These are phyloP conservation scores for Fusarium acutatum DNA, from an alignment of 2,329 filamentous ascomycete species.

Conservation along the genomic window DNA sequence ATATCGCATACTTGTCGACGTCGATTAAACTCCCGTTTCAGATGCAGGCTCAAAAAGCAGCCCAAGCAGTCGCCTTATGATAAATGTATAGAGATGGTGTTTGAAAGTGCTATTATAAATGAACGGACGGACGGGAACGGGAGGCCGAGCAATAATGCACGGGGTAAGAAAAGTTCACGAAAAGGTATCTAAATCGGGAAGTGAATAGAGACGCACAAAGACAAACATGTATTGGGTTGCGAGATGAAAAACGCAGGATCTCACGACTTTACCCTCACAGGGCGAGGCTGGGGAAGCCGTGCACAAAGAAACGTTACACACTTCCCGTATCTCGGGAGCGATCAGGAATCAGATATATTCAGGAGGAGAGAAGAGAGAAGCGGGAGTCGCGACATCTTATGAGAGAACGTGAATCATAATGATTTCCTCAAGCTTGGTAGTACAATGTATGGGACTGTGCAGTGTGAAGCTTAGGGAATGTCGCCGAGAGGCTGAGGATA, in stretches of 20 bases:
- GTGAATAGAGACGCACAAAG: background rate
- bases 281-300: background rate
- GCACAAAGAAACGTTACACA: slow-evolving; percentile 2
- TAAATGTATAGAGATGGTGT: background rate
- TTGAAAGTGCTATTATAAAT: background rate
- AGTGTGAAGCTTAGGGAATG: background rate
- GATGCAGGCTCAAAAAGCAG: background rate
- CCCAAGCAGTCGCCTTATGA: background rate
- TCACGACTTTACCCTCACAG: background rate
- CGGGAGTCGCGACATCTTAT: background rate
- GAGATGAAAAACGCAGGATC: background rate
- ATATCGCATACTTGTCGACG: background rate
- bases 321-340: background rate
- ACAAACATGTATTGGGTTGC: background rate
- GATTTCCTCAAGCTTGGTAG: background rate
- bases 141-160: background rate
- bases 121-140: background rate
- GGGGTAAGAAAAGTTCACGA: background rate
- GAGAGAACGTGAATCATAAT: background rate
- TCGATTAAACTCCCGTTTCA: background rate
- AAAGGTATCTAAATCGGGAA: background rate
- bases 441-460: background rate
- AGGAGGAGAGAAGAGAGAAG: background rate
- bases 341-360: background rate
- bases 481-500: background rate